These are phyloP conservation scores for Astrephomene gubernaculifera DNA, from an alignment of 139 green algal genomes.

Conservation along the genomic window DNA sequence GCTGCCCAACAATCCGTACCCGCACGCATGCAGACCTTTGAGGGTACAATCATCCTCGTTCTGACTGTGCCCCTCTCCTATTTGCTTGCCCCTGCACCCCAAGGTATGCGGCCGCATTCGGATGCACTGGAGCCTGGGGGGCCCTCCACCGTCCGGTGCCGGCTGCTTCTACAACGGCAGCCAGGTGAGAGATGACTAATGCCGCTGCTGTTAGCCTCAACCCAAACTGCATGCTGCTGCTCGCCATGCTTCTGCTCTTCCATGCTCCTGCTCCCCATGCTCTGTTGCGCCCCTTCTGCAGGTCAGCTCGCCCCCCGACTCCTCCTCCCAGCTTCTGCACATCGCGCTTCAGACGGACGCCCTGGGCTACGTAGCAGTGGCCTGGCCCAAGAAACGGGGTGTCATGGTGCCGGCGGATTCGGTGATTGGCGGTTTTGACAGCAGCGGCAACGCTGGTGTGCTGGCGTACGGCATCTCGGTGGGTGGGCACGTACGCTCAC, in stretches of 20 bases:
- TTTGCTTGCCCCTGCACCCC: no score
- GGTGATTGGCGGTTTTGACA: not conserved
- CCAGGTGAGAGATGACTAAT: not conserved
- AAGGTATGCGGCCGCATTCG: slow-evolving; percentile 39
- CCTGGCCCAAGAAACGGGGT: not conserved
- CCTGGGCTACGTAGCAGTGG: slow-evolving; percentile 1
- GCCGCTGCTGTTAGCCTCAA: not conserved
- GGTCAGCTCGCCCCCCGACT: no score
- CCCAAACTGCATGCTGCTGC: not conserved
- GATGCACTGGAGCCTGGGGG: slow-evolving; percentile 47
- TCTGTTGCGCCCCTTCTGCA: not conserved
- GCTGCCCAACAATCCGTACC: no score
- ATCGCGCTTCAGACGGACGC: slow-evolving; percentile 28
- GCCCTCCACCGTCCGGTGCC: not conserved
- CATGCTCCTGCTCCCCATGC: not conserved
- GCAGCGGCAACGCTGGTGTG: not conserved
- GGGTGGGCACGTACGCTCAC: no score
- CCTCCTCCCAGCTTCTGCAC: slow-evolving; percentile 7
- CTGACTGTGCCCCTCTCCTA: no score
- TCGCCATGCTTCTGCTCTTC: not conserved
- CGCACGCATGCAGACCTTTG: no score
- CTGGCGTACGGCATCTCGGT: slow-evolving; percentile 6
- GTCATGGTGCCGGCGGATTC: slow-evolving; percentile 13
- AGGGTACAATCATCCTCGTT: no score
- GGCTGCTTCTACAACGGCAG: slow-evolving; percentile 26